Evolutionary conservation across 345 rosid genomes (phyloP), one percentile per base, ranked within the genome.

Genomic region (Diplotaxis tenuifolia): DNA sequence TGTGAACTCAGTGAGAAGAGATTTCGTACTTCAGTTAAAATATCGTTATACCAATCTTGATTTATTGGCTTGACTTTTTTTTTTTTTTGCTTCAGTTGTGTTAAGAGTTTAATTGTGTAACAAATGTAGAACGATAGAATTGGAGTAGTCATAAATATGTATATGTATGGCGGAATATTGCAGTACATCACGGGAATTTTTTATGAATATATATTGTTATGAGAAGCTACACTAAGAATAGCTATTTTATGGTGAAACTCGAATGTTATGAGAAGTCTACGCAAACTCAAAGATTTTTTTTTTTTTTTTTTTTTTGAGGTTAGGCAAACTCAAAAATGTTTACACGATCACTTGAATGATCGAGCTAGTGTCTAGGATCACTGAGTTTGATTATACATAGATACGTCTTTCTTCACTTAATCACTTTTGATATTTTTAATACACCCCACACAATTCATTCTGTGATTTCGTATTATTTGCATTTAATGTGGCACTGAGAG

Each of bases 1-100:
- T 38, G 74, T 75, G 78, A 61, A 68, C 28, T 61, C 21, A 61
- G 69, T 68, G 68, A 53, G 36, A 53, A 25, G 54, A 6, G 34
- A 27, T 73, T 15, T 63, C 64, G 20, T 45, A 32, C 28, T 73
- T 9, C 36, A 28, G 42, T 29, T 65, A 9, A 65, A 29, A 57
- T 31, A 65, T 55, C 25, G 65, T 56, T 63, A 36, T 36, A 40
- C 70, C 16, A 42, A 28, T 27, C 20, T 54, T 55, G 56, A 72
- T 54, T 56, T 7, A 28, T 55, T 73, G 57, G 65, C 56, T n/a
- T 36, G 23, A 18, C 54, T 49, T 45, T n/a, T n/a, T n/a, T n/a
- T 6, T 9, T 34, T 0, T 45, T 52, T 49, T 36, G 42, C 42
- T 40, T 40, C 15, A 40, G 14, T 14, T 40, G 47, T 40, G 47